These are phyloP conservation scores for Smallanthus sonchifolius DNA, from an alignment of 129 eudicot species.

Conservation along the genomic window DNA sequence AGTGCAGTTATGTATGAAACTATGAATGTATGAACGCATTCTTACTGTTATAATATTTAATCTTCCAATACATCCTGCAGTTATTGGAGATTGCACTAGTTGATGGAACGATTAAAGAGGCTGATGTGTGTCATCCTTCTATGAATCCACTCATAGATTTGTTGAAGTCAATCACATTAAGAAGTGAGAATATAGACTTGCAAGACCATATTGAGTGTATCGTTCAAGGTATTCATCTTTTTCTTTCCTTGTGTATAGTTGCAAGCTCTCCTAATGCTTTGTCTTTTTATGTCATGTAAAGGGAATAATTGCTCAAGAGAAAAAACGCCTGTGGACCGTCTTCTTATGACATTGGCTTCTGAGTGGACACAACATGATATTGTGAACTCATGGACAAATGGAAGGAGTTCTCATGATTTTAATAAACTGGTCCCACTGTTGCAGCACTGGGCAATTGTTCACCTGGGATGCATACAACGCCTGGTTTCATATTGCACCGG, in stretches of 20 bases:
- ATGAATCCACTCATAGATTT: constrained; percentile 44
- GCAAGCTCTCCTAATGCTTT: constrained; percentile 11
- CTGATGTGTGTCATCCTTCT: constrained; percentile 49
- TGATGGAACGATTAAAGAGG: constrained; percentile 65
- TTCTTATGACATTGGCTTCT: constrained; percentile 66
- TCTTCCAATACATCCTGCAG: constrained; percentile 47
- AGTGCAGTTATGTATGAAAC: not conserved
- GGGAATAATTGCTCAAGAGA: constrained; percentile 69
- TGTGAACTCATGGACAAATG: constrained; percentile 31
- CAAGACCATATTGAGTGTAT: constrained; percentile 57
- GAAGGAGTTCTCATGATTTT: constrained; percentile 45
- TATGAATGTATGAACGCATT: not conserved
- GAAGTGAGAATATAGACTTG: constrained; percentile 36
- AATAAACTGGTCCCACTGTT: constrained; percentile 50
- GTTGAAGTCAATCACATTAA: constrained; percentile 32
- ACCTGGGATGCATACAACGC: constrained; percentile 63
- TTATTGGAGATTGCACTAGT: constrained; percentile 63
- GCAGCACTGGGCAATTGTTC: constrained; percentile 82
- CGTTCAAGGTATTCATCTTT: constrained; percentile 58
- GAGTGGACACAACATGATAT: constrained; percentile 49
- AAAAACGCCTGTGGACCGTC: constrained; percentile 59
- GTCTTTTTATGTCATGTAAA: constrained; percentile 29
- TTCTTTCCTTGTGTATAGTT: not conserved
- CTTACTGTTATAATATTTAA: not conserved
- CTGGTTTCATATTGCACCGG: constrained; percentile 50